Evolutionary conservation across 306 rosid genomes (phyloP).

Genomic region (Senna siamea): DNA sequence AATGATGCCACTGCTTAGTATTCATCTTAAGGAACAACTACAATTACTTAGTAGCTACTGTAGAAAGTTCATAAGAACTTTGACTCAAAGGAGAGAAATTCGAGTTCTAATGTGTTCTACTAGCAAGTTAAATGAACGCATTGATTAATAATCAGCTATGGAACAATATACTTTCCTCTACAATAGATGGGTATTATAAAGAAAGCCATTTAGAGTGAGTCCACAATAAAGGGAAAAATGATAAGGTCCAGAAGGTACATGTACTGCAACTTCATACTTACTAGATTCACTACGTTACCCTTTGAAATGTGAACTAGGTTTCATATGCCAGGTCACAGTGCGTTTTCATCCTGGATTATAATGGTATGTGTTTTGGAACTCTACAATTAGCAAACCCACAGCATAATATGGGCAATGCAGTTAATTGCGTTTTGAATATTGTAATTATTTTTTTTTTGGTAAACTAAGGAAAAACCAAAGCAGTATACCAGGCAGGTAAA

Average conservation of each 20-base stretch:
- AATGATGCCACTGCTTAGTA: background rate
- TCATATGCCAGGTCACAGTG: background rate
- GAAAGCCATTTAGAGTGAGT: background rate
- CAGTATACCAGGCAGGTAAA: background rate
- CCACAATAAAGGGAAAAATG: slow-evolving; percentile 4
- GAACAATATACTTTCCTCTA: background rate
- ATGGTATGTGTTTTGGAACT: background rate
- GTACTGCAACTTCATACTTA: background rate
- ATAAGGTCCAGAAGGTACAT: background rate
- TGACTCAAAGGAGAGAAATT: background rate
- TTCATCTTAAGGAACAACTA: background rate
- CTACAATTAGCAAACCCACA: background rate
- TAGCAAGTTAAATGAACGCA: background rate
- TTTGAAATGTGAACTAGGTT: background rate
- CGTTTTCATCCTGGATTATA: background rate
- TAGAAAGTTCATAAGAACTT: slow-evolving; percentile 12
- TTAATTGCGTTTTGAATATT: background rate
- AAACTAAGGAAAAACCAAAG: background rate
- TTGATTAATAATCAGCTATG: background rate
- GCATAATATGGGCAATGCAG: background rate
- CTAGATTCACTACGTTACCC: background rate
- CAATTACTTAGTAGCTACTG: background rate
- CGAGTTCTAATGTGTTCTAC: background rate
- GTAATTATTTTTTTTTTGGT: background rate
- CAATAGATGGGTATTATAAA: background rate